Base-by-base conservation (phyloP, 352 stramenopile species). In the Phytophthora megakarya region DNA sequence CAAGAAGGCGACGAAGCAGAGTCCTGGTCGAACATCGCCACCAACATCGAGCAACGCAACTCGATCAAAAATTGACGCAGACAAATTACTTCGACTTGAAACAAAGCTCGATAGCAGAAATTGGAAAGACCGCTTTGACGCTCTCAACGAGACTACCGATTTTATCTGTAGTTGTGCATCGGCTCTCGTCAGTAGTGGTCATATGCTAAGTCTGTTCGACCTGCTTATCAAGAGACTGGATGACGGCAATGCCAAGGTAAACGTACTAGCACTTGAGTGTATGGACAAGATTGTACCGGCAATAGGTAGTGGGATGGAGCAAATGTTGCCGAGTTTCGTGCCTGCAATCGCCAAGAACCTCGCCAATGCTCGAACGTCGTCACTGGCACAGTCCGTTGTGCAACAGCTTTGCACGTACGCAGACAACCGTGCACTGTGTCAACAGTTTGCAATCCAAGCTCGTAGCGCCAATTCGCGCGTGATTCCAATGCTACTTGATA, bases 51-150 rank as follows among this genome's bases (percentile, higher is more conserved):
- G 42, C 59, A 65, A 32, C 40, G 63, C 38, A 70, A 59, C 35
- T 47, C 50, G 61, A 61, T 61, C 43, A 38, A 69, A 40, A 12
- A 38, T 89, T n/a, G 79, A 89, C 23, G 40, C 37, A 11, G 73
- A 84, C 1, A 59, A 64, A 11, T 47, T 94, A 11, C 47, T 62
- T 50, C 46, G 45, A n/a, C 49, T 94, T 11, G 57, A 78, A 5
- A 73, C 64, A 11, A 75, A 76, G 19, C 76, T 94, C 15, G 73
- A 88, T 5, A 92, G 80, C 46, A 82, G 61, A 61, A 92, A 92
- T 56, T 94, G 84, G 86, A 92, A 90, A 67, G 84, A 92, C 42
- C 83, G 86, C 0, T 86, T 85, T 21, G 79, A 92, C 6, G 84
- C 81, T 5, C 56, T 95, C 0, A 64, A 66, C 7, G 75, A 85